These are phyloP conservation scores for Malus asiatica DNA, from an alignment of 306 rosid species.

Conservation along the genomic window DNA sequence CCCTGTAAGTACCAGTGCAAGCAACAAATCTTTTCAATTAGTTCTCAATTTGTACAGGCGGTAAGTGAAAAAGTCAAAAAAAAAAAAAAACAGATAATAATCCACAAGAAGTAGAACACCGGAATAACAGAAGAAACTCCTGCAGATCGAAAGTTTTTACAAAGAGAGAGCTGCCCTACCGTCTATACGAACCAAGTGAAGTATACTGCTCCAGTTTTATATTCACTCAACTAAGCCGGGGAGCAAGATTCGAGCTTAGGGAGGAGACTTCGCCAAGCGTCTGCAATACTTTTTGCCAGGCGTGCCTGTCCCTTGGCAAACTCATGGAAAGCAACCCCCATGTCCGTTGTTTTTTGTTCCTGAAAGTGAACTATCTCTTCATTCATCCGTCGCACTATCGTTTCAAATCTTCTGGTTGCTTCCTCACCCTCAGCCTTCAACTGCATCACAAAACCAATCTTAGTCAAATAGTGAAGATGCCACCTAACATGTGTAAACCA, in stretches of 20 bases:
- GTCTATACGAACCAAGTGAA: conserved; percentile 1
- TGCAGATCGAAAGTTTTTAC: conserved; percentile 13
- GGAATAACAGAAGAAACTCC: conserved; percentile 29
- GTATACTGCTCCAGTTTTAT: conserved; percentile 6
- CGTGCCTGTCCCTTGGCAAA: conserved; percentile 97
- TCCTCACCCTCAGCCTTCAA: conserved; percentile 91
- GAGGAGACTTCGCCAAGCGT: conserved; percentile 90
- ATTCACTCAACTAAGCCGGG: conserved; percentile 25
- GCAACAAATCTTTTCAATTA: conserved; percentile 8
- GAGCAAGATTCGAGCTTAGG: conserved; percentile 88
- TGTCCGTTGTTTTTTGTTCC: conserved; percentile 81
- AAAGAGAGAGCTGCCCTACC: conserved; percentile 29
- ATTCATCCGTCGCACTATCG: conserved; percentile 69
- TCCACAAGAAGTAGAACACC: conserved; percentile 20
- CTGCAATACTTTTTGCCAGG: conserved; percentile 73
- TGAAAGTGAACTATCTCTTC: conserved; percentile 87
- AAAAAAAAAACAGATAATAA: background rate
- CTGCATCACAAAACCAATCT: conserved; percentile 47
- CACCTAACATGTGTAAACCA: background rate
- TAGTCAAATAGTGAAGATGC: conserved; percentile 3
- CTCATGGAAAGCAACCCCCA: conserved; percentile 93
- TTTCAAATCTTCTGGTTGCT: conserved; percentile 71
- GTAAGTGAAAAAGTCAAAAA: background rate
- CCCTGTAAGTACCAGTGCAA: background rate
- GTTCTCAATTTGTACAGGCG: conserved; percentile 45